Evolutionary conservation across 2,329 filamentous ascomycete genomes (phyloP), one percentile per base, ranked within the genome.

Genomic region (Magnaporthiopsis rhizophila): DNA sequence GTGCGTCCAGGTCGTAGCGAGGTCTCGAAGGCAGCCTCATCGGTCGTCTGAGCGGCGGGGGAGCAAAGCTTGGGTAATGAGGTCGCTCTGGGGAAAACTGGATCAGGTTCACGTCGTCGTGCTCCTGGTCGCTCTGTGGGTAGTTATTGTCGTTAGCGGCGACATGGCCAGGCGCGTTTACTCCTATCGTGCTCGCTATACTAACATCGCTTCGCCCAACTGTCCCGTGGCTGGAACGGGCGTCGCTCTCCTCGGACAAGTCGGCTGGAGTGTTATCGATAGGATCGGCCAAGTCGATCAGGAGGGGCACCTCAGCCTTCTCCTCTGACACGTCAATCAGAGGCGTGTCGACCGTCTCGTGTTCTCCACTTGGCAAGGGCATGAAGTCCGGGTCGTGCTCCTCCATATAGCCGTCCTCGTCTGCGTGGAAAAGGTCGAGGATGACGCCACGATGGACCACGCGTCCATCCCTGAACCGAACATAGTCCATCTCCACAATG

Each of bases 381-480:
- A 64, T 26, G 15, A 61, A 38, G n/a, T 58, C 62, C 32, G 64
- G 57, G 24, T 32, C 59, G 1, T 64, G 11, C 4, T 65, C 64
- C 32, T 62, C 58, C 9, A 58, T n/a, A 56, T 59, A 59, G 7
- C 64, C 65, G 8, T 65, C 64, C 9, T 69, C 68, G 1, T 64
- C 68, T 1, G 71, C 69, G 30, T 65, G 65, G 62, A 74, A 74
- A 0, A 74, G 65, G 24, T 69, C 67, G 2, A 74, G 60, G n/a
- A 73, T 66, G 64, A 74, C 69, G 9, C 75, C 75, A 6, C 71
- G 73, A 62, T 75, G 74, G 6, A 74, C 68, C 7, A 74, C 62
- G 30, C 71, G 70, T 0, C 74, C 74, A 56, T 72, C 70, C 3
- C 60, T 67, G 4, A 69, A 71, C 34, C 67, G 68, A 3, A 65